Evolutionary conservation across 148 eudicot genomes (phyloP).

Genomic region (Camellia japonica): DNA sequence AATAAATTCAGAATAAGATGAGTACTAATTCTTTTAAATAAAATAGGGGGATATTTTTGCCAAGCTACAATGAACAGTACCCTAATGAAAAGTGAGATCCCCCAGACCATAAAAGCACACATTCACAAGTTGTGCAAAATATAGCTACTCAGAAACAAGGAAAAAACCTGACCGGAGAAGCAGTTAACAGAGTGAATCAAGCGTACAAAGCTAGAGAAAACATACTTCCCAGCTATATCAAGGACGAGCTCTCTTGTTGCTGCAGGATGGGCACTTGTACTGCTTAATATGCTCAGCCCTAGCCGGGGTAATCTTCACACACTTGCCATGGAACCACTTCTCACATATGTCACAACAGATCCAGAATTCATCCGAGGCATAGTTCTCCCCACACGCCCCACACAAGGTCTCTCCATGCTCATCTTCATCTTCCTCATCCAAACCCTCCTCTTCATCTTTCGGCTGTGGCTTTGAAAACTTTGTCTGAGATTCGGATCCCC

Average conservation of each 20-base stretch:
- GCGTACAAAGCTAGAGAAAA: background rate
- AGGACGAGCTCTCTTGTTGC: conserved; percentile 77
- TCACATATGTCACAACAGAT: conserved; percentile 89
- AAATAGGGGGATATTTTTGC: background rate
- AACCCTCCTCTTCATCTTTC: conserved; percentile 50
- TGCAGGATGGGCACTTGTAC: conserved; percentile 96
- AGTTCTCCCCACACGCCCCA: conserved; percentile 81
- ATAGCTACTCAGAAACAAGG: background rate
- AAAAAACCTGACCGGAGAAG: background rate
- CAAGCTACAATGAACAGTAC: conserved; percentile 5
- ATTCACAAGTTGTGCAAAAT: conserved; percentile 14
- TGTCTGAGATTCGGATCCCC: conserved; percentile 40
- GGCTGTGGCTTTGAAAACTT: conserved; percentile 51
- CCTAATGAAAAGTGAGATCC: conserved; percentile 9
- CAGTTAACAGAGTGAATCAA: conserved; percentile 8
- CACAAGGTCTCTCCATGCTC: conserved; percentile 82
- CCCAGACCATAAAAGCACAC: conserved; percentile 4
- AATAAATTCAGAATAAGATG: background rate
- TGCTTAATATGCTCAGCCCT: conserved; percentile 94
- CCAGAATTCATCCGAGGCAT: conserved; percentile 83
- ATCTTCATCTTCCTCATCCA: conserved; percentile 75
- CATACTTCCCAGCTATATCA: conserved; percentile 24
- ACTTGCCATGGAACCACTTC: conserved; percentile 93
- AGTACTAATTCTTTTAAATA: conserved; percentile 5
- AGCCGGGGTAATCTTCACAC: conserved; percentile 92